A percentile compares a stretch with the other conserved stretches of the same genome.
phyloP scores from a whole-genome alignment of 2,329 filamentous ascomycete genomes.

The Cucurbitaria berberidis region DNA sequence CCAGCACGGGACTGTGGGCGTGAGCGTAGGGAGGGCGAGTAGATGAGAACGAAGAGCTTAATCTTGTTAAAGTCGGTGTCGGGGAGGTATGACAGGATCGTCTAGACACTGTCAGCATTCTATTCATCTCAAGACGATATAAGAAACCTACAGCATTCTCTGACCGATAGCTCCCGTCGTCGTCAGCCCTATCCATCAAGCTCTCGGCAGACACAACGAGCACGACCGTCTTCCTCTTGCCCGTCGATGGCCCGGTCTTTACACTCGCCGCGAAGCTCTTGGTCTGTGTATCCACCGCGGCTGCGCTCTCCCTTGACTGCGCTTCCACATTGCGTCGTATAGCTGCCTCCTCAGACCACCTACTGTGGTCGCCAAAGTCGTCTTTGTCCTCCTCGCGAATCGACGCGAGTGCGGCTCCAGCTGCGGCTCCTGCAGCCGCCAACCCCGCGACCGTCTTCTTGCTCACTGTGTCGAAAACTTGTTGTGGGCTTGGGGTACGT shows the following conservation, averaged over 20 bases:
- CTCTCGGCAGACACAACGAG: constrained; percentile 85
- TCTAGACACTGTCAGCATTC: constrained; percentile 47
- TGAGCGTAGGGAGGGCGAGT: constrained; percentile 80
- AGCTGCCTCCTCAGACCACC: constrained; percentile 90
- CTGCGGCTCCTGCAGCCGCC: constrained; percentile 79
- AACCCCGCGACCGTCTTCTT: constrained; percentile 81
- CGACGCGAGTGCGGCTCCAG: constrained; percentile 81
- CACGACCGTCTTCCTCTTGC: constrained; percentile 73
- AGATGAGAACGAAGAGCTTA: constrained; percentile 87
- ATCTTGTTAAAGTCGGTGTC: constrained; percentile 74
- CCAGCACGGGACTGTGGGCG: constrained; percentile 50
- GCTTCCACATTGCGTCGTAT: constrained; percentile 59
- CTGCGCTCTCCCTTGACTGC: constrained; percentile 43
- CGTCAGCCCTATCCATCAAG: constrained; percentile 62
- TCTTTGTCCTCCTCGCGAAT: constrained; percentile 84
- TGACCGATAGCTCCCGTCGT: constrained; percentile 63
- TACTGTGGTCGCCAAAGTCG: constrained; percentile 82
- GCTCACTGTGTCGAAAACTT: constrained; percentile 83
- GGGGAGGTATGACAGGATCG: constrained; percentile 85
- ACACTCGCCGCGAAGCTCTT: constrained; percentile 41
- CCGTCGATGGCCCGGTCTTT: constrained; percentile 31
- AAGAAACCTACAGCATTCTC: constrained; percentile 77
- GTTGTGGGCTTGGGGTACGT: constrained; percentile 84
- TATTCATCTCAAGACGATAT: background rate
- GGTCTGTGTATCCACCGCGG: constrained; percentile 41